phyloP scores from a whole-genome alignment of 495 filamentous ascomycete species.

The Rhypophila decipiens region DNA sequence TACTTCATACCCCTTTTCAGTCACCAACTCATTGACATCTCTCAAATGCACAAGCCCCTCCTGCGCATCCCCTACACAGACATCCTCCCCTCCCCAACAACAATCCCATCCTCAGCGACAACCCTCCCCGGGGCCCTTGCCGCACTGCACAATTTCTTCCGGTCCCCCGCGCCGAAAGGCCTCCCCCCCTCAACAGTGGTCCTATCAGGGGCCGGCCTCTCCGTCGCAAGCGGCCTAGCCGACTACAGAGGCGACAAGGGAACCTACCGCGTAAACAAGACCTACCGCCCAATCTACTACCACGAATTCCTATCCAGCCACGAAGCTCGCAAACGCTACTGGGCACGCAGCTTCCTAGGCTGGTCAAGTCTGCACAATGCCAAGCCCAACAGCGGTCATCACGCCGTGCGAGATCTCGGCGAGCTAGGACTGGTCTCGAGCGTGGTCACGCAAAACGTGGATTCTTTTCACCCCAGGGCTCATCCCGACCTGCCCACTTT shows the following conservation, averaged over 20 bases:
- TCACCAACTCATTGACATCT: background rate
- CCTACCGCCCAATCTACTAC: constrained; percentile 87
- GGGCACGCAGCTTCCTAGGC: constrained; percentile 89
- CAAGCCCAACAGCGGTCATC: constrained; percentile 73
- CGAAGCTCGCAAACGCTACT: constrained; percentile 89
- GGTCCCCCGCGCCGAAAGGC: constrained; percentile 43
- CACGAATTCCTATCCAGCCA: constrained; percentile 78
- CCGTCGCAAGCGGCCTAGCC: constrained; percentile 84
- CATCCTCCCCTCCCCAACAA: constrained; percentile 69
- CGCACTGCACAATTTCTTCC: constrained; percentile 69
- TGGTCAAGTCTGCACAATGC: constrained; percentile 77
- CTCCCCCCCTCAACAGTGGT: constrained; percentile 53
- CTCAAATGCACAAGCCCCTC: constrained; percentile 20
- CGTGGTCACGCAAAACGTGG: constrained; percentile 94
- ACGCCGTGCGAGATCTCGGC: constrained; percentile 64
- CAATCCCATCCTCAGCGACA: constrained; percentile 62
- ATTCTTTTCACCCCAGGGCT: constrained; percentile 77
- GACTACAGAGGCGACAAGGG: constrained; percentile 89
- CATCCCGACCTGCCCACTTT: constrained; percentile 71
- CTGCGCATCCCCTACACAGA: constrained; percentile 90
- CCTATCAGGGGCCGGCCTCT: constrained; percentile 87
- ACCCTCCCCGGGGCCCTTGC: constrained; percentile 67
- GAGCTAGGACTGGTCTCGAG: constrained; percentile 63
- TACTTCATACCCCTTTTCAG: background rate
- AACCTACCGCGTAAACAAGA: constrained; percentile 85